Base-by-base conservation (phyloP, 75 land plant genomes). In the Pinus taeda region DNA sequence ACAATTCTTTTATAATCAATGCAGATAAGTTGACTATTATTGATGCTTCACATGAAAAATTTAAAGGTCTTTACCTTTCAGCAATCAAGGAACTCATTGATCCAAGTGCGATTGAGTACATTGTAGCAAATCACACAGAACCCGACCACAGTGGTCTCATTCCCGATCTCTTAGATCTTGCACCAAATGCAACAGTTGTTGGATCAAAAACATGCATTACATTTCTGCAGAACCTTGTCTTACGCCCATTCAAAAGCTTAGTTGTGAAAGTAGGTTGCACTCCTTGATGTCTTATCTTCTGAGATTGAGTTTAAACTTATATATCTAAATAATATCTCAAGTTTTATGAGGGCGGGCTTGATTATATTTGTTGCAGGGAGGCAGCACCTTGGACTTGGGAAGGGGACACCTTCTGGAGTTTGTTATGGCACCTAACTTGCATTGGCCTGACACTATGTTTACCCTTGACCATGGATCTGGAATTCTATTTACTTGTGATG, bases 41-140 rank as follows among this genome's bases (percentile, higher is more conserved):
- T n/a, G 88, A 87, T 73, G 88, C 88, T 42, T 87, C 88, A 3
- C 88, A 87, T 78, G 88, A 87, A 55, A 87, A 87, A 77, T 87
- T 87, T 45, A 57, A 87, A 77, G 81, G 75, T 3, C 67, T 84
- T 20, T 87, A 87, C 72, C 78, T 87, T 26, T 73, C 87, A 76
- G 80, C 87, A 36, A 39, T 87, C 49, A 85, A 85, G 71, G 78
- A 81, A 18, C 83, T 78, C 42, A 87, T 87, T 57, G 87, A 87
- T 78, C 81, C 81, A 18, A 79, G 79, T 49, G 85, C 39, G 30
- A 87, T 87, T 57, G 74, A 77, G 6, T 87, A 87, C 60, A 74
- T 86, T 20, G 24, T 87, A 39, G 88, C 75, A 13, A 87, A 87
- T 78, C 88, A 87, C 57, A 87, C 88, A 24, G 88, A 87, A 65